Evolutionary conservation across 2,329 filamentous ascomycete genomes (phyloP).

Genomic region (Sordariomycetes sp.): DNA sequence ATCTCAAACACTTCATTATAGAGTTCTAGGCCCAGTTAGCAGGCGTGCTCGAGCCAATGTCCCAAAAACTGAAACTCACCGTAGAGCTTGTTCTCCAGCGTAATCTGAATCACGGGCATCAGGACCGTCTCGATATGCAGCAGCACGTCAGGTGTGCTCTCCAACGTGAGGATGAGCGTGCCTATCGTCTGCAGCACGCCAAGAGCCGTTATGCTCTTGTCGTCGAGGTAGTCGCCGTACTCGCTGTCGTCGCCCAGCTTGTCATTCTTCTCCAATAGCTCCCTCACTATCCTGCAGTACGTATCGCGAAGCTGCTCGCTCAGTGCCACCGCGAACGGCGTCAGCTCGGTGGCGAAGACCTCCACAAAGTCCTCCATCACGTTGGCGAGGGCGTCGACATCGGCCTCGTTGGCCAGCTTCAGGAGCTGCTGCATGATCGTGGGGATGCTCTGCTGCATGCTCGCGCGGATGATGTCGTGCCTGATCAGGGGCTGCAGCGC

Average conservation of each 20-base stretch:
- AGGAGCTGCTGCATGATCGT: conserved; percentile 99
- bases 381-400: conserved; percentile 92
- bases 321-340: conserved; percentile 90
- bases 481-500: conserved; percentile 92
- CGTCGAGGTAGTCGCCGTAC: conserved; percentile 86
- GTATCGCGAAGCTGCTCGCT: conserved; percentile 95
- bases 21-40: conserved; percentile 47
- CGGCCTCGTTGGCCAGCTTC: conserved; percentile 94
- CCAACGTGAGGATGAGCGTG: conserved; percentile 88
- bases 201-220: conserved; percentile 96
- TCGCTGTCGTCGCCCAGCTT: conserved; percentile 67
- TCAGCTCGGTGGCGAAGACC: conserved; percentile 93
- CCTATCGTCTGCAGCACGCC: conserved; percentile 96
- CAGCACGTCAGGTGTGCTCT: conserved; percentile 93
- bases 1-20: conserved; percentile 99
- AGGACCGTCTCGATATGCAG: conserved; percentile 89
- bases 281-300: conserved; percentile 85
- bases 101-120: conserved; percentile 95
- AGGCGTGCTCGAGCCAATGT: not conserved
- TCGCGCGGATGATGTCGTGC: conserved; percentile 85
- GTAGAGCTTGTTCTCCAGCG: conserved; percentile 94
- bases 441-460: conserved; percentile 96
- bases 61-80: conserved; percentile 33
- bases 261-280: conserved; percentile 80
- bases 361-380: conserved; percentile 99